Evolutionary conservation across 768 basidiomycete genomes (phyloP).

Genomic region (Sistotremastrum niveocremeum): DNA sequence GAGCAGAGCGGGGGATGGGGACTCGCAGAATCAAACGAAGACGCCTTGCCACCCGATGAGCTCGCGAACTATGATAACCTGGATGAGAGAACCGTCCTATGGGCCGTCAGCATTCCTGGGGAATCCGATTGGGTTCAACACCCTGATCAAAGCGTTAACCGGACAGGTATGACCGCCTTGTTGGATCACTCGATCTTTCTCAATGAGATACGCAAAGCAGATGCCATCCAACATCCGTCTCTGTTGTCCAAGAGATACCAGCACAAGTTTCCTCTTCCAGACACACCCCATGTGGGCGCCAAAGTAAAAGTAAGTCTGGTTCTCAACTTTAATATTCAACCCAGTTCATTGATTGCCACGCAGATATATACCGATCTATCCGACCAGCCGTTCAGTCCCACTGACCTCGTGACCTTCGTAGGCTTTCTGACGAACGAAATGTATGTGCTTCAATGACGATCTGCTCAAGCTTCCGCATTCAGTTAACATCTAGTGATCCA

Average conservation of each 20-base stretch:
- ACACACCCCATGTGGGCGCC: conserved; percentile 45
- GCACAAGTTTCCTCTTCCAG: conserved; percentile 55
- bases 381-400: conserved; percentile 36
- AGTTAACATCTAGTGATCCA: conserved; percentile 18
- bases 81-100: conserved; percentile 49
- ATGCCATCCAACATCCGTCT: not conserved
- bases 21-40: conserved; percentile 22
- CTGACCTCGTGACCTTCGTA: conserved; percentile 55
- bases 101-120: conserved; percentile 67
- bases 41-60: conserved; percentile 19
- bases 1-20: conserved; percentile 63
- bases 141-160: not conserved
- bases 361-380: conserved; percentile 47
- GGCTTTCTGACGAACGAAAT: conserved; percentile 57
- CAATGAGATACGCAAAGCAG: conserved; percentile 5
- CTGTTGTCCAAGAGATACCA: conserved; percentile 9
- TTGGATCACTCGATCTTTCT: conserved; percentile 9
- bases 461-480: conserved; percentile 3
- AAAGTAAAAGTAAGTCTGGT: conserved; percentile 46
- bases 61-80: conserved; percentile 31
- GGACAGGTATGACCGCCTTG: not conserved
- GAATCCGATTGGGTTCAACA: conserved; percentile 37
- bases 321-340: not conserved
- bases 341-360: conserved; percentile 4
- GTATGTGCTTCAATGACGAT: conserved; percentile 27